Evolutionary conservation across 2,329 filamentous ascomycete species (phyloP), one percentile per base, ranked within the genome.

Genomic region (Penicillium palitans): DNA sequence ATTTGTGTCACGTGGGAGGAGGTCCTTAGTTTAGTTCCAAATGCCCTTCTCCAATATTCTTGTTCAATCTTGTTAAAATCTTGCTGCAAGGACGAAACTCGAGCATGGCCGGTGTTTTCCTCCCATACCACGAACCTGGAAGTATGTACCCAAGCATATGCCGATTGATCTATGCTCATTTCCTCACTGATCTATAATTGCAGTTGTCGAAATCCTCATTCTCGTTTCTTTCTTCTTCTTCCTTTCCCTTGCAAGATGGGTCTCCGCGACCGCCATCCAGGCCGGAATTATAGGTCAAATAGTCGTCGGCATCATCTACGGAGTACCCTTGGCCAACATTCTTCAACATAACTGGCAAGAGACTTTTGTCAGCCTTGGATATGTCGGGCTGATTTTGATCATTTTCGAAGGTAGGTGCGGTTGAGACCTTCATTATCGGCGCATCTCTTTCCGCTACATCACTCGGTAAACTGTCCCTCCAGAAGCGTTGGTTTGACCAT

Each of bases 281-380:
- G 79, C 78, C 6, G 78, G 78, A 2, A 75, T 81, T 24, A 78
- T 81, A 41, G 79, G 79, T 5, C 78, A 79, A 44, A 80, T 81
- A 55, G 66, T 76, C 2, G 75, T 81, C 8, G 79, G 79, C 2
- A 76, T 81, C 35, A 71, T 81, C 19, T 81, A 80, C 49, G 79
- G 79, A 39, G 62, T 71, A 31, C 79, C 79, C 2, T 59, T 80
- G 19, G 78, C 72, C n/a, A 73, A 80, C 61, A 78, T 81, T 41
- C 67, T 81, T n/a, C 63, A 73, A 3, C 39, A 65, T 5, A 61
- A 72, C 21, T 80, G 78, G 79, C 78, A 81, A 60, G 67, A 78
- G 46, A 79, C 78, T 0, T 81, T 81, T 55, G 67, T 81, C 5
- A 73, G 72, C 2, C 60, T 82, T 25, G 80, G 80, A 19, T 82